Evolutionary conservation across 768 basidiomycete species (phyloP), one percentile per base, ranked within the genome.

Genomic region (Mycena indigotica): DNA sequence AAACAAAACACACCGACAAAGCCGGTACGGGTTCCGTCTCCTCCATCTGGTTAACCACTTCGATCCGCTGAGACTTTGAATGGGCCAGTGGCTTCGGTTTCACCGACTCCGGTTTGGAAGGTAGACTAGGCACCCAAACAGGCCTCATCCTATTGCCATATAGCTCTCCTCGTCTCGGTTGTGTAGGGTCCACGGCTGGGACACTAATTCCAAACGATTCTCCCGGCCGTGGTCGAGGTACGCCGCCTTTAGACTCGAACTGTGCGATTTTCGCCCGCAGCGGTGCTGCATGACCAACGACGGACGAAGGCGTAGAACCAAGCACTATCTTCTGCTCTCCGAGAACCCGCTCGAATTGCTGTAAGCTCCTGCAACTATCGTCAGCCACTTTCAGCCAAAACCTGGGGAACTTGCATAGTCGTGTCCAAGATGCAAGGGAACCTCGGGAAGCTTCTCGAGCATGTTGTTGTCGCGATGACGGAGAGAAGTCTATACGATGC

Each of bases 241-340:
- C 71, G 17, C 80, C 82, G 57, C 82, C 82, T 64, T 79, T 78
- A 63, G 74, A 70, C 65, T 84, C 82, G 50, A 84, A 84, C 46
- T 76, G 80, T 13, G 83, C 83, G 55, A 84, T 84, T 68, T 77
- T 82, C 64, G 80, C 80, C 26, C 76, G 77, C 10, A 84, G 71
- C 12, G 69, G 72, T 35, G 74, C 67, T 0, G 61, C 70, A 0
- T 67, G 57, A 19, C 70, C 67, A 2, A 65, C 59, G 0, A 50
- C 19, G 5, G 48, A 40, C 3, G 40, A 2, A 2, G 23, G 3
- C 2, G 45, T 12, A 8, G 13, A 4, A 26, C 15, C 23, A 35
- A 17, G 41, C 8, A 23, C n/a, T 17, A 23, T 29, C 25, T 57
- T 26, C 49, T 41, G 44, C 26, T 28, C 32, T 19, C 16, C 28